phyloP scores from a whole-genome alignment of 2,329 filamentous ascomycete genomes.

The Colletotrichum cordylinicola region DNA sequence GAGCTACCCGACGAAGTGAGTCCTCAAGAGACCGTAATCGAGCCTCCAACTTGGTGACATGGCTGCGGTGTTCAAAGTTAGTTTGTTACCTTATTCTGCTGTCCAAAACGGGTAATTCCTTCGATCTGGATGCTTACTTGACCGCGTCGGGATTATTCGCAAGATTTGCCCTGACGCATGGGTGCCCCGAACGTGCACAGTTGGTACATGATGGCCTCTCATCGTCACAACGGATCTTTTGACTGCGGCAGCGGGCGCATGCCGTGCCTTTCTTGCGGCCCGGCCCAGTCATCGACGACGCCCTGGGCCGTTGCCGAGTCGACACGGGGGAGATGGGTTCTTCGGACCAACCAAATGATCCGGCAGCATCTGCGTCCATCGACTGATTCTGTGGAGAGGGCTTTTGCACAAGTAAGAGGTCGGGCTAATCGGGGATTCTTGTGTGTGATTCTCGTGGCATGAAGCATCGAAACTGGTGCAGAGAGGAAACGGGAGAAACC shows the following conservation, averaged over 20 bases:
- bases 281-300: background rate
- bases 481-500: background rate
- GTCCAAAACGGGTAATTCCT: background rate
- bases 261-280: constrained; percentile 34
- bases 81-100: background rate
- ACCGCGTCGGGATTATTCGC: background rate
- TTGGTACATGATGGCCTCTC: constrained; percentile 33
- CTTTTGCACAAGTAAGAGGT: background rate
- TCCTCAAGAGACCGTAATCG: background rate
- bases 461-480: background rate
- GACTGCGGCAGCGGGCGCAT: constrained; percentile 35
- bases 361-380: background rate
- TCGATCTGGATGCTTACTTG: background rate
- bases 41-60: background rate
- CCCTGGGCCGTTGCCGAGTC: background rate
- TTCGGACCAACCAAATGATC: background rate
- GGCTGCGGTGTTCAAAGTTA: background rate
- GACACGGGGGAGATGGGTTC: background rate
- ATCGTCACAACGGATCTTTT: constrained; percentile 37
- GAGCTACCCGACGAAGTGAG: background rate
- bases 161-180: constrained; percentile 29
- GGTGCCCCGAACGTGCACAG: constrained; percentile 32
- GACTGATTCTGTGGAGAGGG: background rate
- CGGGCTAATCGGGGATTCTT: background rate
- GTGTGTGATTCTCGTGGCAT: background rate